Conservation (phyloP, 805 yeast species). For the Candida cerambycidarum region DNA sequence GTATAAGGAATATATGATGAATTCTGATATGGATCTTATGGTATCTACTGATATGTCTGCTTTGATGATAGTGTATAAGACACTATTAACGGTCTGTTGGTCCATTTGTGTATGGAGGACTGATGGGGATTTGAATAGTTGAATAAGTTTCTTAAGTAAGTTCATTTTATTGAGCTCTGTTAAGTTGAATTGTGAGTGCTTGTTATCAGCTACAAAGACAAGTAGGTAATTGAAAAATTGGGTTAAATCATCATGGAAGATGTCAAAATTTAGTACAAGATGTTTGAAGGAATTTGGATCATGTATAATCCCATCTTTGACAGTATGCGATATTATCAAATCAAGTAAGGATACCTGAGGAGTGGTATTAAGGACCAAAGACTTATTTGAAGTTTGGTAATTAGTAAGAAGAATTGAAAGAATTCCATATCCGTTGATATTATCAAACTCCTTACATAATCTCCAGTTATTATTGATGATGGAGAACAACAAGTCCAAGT, state of each 20-base stretch:
- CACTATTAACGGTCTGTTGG: conserved; percentile 13
- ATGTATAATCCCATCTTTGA: conserved; percentile 54
- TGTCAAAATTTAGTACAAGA: conserved; percentile 54
- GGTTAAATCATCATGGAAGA: conserved; percentile 54
- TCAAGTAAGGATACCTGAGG: conserved; percentile 33
- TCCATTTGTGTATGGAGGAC: conserved; percentile 8
- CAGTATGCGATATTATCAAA: conserved; percentile 50
- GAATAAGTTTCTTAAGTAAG: conserved; percentile 46
- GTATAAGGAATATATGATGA: conserved; percentile 53
- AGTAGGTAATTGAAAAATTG: conserved; percentile 59
- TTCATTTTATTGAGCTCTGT: conserved; percentile 54
- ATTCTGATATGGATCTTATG: conserved; percentile 47
- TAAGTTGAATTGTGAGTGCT: conserved; percentile 50
- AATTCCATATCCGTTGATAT: conserved; percentile 59
- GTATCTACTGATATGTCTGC: conserved; percentile 54
- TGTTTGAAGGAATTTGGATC: conserved; percentile 58
- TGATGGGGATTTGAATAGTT: conserved; percentile 43
- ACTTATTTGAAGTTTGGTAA: conserved; percentile 28
- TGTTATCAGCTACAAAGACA: conserved; percentile 54
- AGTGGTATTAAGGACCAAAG: background rate
- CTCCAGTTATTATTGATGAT: conserved; percentile 50
- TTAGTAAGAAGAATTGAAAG: conserved; percentile 52
- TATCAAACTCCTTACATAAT: conserved; percentile 56
- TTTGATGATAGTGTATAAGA: conserved; percentile 23
- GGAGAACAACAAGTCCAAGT: conserved; percentile 43